These are phyloP conservation scores for Leccinum variabile DNA, from an alignment of 1,284 basidiomycete species.

Conservation along the genomic window DNA sequence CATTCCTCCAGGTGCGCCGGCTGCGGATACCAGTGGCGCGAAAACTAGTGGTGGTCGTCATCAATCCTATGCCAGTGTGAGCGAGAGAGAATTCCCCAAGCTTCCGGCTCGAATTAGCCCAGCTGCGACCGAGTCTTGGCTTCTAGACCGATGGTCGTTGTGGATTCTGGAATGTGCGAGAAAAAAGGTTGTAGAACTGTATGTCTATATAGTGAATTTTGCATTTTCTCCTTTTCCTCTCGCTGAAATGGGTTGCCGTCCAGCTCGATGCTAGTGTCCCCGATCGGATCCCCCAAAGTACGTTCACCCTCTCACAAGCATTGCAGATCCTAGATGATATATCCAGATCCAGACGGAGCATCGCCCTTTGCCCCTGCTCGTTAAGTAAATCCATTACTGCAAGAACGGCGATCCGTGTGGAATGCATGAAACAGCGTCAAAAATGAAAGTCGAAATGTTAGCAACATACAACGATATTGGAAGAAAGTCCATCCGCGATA, in stretches of 20 bases:
- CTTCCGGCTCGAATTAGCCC: background rate
- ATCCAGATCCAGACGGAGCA: background rate
- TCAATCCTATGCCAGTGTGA: background rate
- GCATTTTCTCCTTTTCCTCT: background rate
- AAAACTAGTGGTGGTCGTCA: constrained; percentile 41
- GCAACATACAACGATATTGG: too few relatives aligned
- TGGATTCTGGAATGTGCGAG: background rate
- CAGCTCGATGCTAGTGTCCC: background rate
- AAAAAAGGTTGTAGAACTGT: background rate
- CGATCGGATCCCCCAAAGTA: background rate
- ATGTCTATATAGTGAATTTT: background rate
- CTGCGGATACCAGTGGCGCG: constrained; percentile 62
- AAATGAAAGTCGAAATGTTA: too few relatives aligned
- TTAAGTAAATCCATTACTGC: background rate
- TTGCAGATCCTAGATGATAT: background rate
- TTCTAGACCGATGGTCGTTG: background rate
- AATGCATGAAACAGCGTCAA: too few relatives aligned
- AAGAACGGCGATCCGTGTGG: too few relatives aligned
- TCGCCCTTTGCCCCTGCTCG: background rate
- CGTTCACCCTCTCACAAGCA: background rate
- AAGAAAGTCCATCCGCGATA: too few relatives aligned
- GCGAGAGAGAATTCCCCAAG: background rate
- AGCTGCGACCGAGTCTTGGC: background rate
- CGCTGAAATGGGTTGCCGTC: background rate
- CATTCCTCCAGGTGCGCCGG: constrained; percentile 46